These are phyloP conservation scores for Pseudogymnoascus sp. DNA, from an alignment of 2,329 filamentous ascomycete species.

Conservation along the genomic window DNA sequence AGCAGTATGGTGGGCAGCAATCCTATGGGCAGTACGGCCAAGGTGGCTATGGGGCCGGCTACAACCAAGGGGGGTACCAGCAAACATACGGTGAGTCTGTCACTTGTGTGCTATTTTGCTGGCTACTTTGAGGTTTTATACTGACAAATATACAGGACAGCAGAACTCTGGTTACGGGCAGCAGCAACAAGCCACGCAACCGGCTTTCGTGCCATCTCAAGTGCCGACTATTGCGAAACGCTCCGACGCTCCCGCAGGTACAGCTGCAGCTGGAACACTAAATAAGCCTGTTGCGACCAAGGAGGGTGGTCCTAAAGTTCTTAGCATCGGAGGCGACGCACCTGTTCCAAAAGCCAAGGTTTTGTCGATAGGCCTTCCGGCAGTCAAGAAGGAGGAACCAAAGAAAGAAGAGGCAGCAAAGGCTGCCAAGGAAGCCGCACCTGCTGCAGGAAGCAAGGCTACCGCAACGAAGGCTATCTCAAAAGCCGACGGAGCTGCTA, in stretches of 20 bases:
- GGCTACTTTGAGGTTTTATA: constrained; percentile 10
- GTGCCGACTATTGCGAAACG: constrained; percentile 56
- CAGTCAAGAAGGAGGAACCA: constrained; percentile 43
- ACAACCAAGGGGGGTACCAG: constrained; percentile 23
- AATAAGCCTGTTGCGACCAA: constrained; percentile 46
- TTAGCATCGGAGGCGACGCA: constrained; percentile 51
- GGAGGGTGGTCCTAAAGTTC: constrained; percentile 52
- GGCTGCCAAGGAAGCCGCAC: constrained; percentile 36
- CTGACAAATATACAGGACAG: constrained; percentile 30
- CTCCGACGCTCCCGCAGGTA: constrained; percentile 35
- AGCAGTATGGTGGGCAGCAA: constrained; percentile 43
- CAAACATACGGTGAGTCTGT: constrained; percentile 32
- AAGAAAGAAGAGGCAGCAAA: constrained; percentile 35
- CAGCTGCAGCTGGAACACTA: constrained; percentile 33
- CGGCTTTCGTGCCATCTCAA: constrained; percentile 18
- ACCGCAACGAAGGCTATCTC: constrained; percentile 82
- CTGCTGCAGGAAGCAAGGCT: constrained; percentile 69
- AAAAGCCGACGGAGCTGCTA: constrained; percentile 59
- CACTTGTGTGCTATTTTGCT: not conserved
- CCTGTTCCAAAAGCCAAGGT: constrained; percentile 51
- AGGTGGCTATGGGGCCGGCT: constrained; percentile 33
- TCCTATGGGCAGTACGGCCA: constrained; percentile 44
- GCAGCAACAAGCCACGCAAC: constrained; percentile 36
- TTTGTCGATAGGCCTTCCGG: constrained; percentile 60
- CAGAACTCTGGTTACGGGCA: constrained; percentile 48